These are phyloP conservation scores for Paraleonurus japonicus DNA, from an alignment of 257 asterid species.

Conservation along the genomic window DNA sequence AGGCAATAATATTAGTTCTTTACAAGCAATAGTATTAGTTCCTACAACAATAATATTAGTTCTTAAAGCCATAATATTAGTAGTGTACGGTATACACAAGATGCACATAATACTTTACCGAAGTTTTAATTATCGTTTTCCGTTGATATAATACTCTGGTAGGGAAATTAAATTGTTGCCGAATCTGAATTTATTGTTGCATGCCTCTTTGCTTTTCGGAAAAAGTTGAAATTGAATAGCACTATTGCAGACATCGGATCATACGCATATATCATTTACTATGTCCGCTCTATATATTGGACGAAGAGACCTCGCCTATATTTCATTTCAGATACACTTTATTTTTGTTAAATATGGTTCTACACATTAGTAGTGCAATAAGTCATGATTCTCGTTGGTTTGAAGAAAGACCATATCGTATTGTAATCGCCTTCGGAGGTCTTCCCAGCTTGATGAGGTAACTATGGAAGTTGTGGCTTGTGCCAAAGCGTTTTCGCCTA, in stretches of 20 bases:
- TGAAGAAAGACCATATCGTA: background rate
- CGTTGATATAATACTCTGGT: background rate
- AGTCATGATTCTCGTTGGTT: background rate
- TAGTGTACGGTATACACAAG: too few species aligned
- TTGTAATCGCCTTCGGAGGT: background rate
- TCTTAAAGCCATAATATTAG: too few species aligned
- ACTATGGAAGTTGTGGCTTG: background rate
- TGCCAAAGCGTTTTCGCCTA: background rate
- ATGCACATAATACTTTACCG: too few species aligned
- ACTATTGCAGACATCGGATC: slow-evolving; percentile 9
- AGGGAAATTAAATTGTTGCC: background rate
- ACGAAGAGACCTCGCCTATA: background rate
- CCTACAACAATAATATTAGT: too few species aligned
- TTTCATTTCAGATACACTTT: background rate
- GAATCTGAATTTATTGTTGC: background rate
- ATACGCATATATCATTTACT: slow-evolving; percentile 15
- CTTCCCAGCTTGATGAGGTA: background rate
- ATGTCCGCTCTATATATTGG: background rate
- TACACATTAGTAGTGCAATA: background rate
- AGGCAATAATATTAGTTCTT: too few species aligned
- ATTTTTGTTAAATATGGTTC: background rate
- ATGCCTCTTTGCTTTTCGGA: background rate
- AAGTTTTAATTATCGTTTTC: background rate
- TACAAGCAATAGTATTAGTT: too few species aligned
- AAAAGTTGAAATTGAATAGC: slow-evolving; percentile 2